These are phyloP conservation scores for Lentinula novae-zelandiae DNA, from an alignment of 1,284 basidiomycete genomes.

Conservation along the genomic window DNA sequence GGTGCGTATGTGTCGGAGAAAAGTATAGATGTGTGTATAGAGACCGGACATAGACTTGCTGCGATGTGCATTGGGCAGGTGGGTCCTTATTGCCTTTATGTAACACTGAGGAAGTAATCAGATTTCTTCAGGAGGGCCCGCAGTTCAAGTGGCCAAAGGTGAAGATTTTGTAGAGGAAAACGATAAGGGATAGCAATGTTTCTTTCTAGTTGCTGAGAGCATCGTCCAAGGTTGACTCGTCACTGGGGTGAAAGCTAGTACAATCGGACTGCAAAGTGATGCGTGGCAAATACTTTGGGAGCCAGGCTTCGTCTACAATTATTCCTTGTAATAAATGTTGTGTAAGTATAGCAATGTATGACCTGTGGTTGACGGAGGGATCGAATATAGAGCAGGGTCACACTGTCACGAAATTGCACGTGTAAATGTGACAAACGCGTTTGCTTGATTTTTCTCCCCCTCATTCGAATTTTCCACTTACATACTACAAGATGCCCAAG, in stretches of 20 bases:
- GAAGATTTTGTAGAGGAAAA: conserved; percentile 30
- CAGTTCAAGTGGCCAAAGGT: conserved; percentile 64
- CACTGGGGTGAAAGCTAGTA: too few species aligned
- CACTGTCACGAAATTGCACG: background rate
- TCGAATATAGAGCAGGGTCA: background rate
- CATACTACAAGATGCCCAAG: background rate
- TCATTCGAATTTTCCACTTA: background rate
- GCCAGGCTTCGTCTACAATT: too few species aligned
- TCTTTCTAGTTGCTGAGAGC: too few species aligned
- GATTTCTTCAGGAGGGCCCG: conserved; percentile 45
- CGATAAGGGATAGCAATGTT: background rate
- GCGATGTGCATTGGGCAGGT: conserved; percentile 76
- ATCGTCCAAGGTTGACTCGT: too few species aligned
- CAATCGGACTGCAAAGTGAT: too few species aligned
- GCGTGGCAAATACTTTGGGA: too few species aligned
- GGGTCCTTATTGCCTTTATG: conserved; percentile 21
- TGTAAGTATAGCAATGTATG: background rate
- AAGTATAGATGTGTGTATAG: conserved; percentile 62
- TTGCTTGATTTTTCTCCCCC: background rate
- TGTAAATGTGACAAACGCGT: background rate
- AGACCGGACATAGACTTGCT: conserved; percentile 78
- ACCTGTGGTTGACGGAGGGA: background rate
- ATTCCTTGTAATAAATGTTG: background rate
- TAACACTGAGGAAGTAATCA: background rate
- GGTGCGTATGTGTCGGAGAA: conserved; percentile 73